These are phyloP conservation scores for Aegilops sharonensis DNA, from an alignment of 176 grass and related monocot genomes.

Conservation along the genomic window DNA sequence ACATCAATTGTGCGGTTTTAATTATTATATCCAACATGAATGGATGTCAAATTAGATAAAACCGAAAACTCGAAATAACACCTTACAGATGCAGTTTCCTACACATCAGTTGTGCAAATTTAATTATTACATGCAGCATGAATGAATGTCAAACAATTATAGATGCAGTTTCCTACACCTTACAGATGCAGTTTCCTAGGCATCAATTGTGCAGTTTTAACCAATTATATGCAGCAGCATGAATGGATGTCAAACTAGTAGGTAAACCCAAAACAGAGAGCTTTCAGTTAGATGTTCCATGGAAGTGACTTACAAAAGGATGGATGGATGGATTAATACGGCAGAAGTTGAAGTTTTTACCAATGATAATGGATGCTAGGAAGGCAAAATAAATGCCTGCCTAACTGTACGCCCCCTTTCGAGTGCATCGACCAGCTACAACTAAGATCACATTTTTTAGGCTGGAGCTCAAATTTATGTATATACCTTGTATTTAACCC, in stretches of 20 bases:
- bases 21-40: background rate
- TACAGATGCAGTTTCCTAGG: background rate
- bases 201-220: background rate
- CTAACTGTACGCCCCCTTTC: background rate
- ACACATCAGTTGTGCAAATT: background rate
- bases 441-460: background rate
- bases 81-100: background rate
- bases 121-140: background rate
- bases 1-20: background rate
- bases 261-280: background rate
- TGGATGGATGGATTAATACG: background rate
- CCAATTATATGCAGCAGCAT: background rate
- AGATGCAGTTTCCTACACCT: too few species aligned
- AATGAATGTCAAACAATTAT: background rate
- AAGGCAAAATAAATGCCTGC: background rate
- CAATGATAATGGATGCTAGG: background rate
- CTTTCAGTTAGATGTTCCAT: background rate
- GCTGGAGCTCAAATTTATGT: conserved; percentile 27
- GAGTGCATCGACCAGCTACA: background rate
- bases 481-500: conserved; percentile 74
- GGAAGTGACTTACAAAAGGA: background rate
- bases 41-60: background rate
- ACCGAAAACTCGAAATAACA: background rate
- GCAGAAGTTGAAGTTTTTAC: background rate
- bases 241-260: background rate